Base-by-base conservation (phyloP, 805 yeast species). In the Kurtzmaniella cleridarum region DNA sequence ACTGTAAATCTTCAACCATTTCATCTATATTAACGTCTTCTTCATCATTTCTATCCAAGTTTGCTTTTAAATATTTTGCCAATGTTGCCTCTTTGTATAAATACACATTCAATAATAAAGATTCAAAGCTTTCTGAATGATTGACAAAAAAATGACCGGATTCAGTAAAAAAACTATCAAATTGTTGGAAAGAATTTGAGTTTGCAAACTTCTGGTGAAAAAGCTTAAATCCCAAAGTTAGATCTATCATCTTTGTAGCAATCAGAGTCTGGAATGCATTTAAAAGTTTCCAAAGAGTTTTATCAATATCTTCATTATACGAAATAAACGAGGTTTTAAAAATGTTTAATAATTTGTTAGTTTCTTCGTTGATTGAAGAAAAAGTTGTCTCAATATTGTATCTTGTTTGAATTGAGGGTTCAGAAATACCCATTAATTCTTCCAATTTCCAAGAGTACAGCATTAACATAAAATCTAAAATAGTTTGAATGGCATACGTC, bases 1-100 rank as follows among this genome's bases (percentile, higher is more conserved):
- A 42, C 8, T 20, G 24, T 8, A 20, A 20, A 5, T 38, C 42
- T n/a, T 47, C 52, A 24, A 30, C 34, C 16, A 38, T 40, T 16
- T 45, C 42, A 15, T 60, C 66, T 7, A 54, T 60, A 38, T 68
- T 63, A 13, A 71, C 76, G 44, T 62, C 79, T 50, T 80, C 85
- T 15, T 67, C 63, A 27, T 69, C 79, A 16, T 60, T 63, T 47
- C 83, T 65, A 32, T 76, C 81, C 38, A 79, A 52, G 10, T 68
- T 62, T 2, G 64, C 50, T 0, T 55, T 50, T n/a, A 59, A 34
- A 1, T 55, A 28, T 32, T 53, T 59, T 0, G 79, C 78, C 10
- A 66, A 47, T 16, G 62, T 60, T 5, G 71, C 62, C 47, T 81
- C 88, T 41, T 71, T 66, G 16, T 65, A 51, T 42, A 79, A 60